phyloP scores from a whole-genome alignment of 2,329 filamentous ascomycete genomes.

The Macrophomina tecta region DNA sequence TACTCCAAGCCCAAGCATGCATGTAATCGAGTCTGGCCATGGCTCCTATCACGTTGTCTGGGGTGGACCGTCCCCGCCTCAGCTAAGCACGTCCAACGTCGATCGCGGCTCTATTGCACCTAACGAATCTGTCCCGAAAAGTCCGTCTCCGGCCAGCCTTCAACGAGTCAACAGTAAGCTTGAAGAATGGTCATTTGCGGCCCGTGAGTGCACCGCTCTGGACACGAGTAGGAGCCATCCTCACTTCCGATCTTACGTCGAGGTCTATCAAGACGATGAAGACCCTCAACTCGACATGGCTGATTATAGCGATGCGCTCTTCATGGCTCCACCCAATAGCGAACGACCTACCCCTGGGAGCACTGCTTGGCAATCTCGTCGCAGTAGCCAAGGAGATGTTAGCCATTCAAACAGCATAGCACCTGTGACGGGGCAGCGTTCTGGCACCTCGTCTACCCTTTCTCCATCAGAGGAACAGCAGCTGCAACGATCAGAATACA shows the following conservation, averaged over 20 bases:
- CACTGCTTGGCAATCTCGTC: slow-evolving; percentile 35
- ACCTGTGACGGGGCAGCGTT: not conserved
- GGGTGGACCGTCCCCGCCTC: slow-evolving; percentile 35
- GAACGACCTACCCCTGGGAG: slow-evolving; percentile 34
- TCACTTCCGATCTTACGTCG: slow-evolving; percentile 31
- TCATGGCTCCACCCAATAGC: slow-evolving; percentile 40
- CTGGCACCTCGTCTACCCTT: not conserved
- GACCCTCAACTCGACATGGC: slow-evolving; percentile 18
- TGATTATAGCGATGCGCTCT: slow-evolving; percentile 27
- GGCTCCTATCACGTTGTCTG: slow-evolving; percentile 41
- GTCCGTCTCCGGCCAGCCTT: slow-evolving; percentile 33
- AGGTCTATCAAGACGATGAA: slow-evolving; percentile 32
- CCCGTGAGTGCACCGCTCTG: slow-evolving; percentile 19
- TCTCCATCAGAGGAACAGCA: not conserved
- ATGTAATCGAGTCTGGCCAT: slow-evolving; percentile 39
- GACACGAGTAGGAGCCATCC: slow-evolving; percentile 17
- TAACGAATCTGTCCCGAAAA: slow-evolving; percentile 35
- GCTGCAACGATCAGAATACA: not conserved
- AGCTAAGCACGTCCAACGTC: slow-evolving; percentile 14
- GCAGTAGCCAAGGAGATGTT: slow-evolving; percentile 31
- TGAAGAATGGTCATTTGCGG: slow-evolving; percentile 36
- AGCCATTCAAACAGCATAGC: not conserved
- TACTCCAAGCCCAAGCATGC: slow-evolving; percentile 42
- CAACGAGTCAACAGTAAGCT: slow-evolving; percentile 42
- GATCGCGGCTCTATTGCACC: not conserved